phyloP scores from a whole-genome alignment of 495 filamentous ascomycete genomes.

The Daldinia concentrica region DNA sequence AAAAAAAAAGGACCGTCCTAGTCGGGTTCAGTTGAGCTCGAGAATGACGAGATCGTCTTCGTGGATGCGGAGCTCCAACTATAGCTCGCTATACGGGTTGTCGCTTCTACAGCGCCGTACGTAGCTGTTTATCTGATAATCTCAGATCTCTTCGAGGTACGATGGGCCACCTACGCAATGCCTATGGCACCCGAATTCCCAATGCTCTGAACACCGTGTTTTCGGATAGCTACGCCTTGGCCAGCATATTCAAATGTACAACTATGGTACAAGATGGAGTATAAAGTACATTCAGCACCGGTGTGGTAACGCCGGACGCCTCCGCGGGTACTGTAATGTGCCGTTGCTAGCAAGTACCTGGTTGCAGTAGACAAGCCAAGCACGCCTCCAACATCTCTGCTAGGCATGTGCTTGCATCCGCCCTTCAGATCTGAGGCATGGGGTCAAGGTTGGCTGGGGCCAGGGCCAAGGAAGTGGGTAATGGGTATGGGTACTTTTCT shows the following conservation, averaged over 20 bases:
- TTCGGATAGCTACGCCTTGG: conserved; percentile 40
- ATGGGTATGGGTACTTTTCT: conserved; percentile 38
- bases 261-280: conserved; percentile 22
- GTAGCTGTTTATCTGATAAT: conserved; percentile 8
- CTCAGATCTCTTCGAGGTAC: conserved; percentile 37
- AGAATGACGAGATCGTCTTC: conserved; percentile 13
- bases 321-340: conserved; percentile 33
- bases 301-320: conserved; percentile 34
- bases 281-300: conserved; percentile 28
- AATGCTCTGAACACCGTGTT: conserved; percentile 23
- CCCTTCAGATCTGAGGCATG: conserved; percentile 34
- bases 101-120: conserved; percentile 19
- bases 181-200: conserved; percentile 29
- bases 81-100: not conserved
- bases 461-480: conserved; percentile 24
- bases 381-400: conserved; percentile 24
- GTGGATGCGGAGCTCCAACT: conserved; percentile 18
- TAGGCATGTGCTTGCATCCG: conserved; percentile 29
- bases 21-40: conserved; percentile 16
- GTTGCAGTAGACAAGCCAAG: conserved; percentile 30
- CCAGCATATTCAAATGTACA: conserved; percentile 16
- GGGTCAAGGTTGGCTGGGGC: conserved; percentile 17
- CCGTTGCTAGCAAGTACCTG: conserved; percentile 30
- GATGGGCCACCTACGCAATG: conserved; percentile 30
- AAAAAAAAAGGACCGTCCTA: conserved; percentile 9